Evolutionary conservation across 345 rosid species (phyloP), one percentile per base, ranked within the genome.

Genomic region (Mallotus nudiflorus): DNA sequence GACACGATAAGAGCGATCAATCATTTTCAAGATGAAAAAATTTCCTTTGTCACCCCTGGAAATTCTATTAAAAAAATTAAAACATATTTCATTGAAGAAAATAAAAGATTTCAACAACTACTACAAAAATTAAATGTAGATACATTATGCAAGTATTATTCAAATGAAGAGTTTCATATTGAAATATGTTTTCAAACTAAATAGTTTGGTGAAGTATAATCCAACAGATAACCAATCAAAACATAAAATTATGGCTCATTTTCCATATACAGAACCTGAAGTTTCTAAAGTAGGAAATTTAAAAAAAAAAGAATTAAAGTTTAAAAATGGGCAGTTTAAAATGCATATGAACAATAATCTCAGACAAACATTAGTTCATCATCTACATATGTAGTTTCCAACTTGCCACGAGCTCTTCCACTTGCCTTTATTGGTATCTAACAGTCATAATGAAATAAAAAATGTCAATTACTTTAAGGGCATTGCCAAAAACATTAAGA

Each of bases 11-110:
- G 97, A 84, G 1, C 90, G 95, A 84, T 94, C 97, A 2, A 89
- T 69, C 97, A 91, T 94, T 86, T 88, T 94, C 85, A 94, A 72
- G 82, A 94, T 40, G 81, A 94, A 94, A 83, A 94, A 75, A 74
- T 91, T 94, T 9, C 97, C 98, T 68, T 84, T 86, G 79, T 91
- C 97, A 35, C 98, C 98, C 68, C 97, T 88, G 44, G 97, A 89
- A 70, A 91, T 31, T 77, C 98, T 94, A 88, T 71, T 7, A 24
- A 39, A 12, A 14, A 67, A 46, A 11, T 7, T 49, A 7, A 2
- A 35, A 54, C 9, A 18, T 58, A 20, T 20, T 19, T 57, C 55
- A 69, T 53, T 10, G 5, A 6, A 55, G 5, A 29, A 68, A 0
- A 56, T 10, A 16, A 19, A n/a, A 5, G 15, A 44, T 14, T 19